phyloP scores from a whole-genome alignment of 2,329 filamentous ascomycete species.

The Colletotrichum echinochloae region DNA sequence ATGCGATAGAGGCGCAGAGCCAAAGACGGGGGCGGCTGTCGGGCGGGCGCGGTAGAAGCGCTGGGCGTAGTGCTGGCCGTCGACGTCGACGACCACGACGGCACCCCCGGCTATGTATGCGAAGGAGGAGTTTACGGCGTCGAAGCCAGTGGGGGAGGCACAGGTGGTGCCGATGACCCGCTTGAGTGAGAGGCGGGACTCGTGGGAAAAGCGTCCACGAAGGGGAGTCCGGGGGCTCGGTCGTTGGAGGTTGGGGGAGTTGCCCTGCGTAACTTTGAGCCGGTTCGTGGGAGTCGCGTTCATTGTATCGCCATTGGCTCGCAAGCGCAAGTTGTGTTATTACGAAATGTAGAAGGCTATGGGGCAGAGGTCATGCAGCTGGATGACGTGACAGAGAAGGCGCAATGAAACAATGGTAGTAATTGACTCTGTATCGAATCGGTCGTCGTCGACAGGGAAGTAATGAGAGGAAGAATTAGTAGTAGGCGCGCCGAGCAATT shows the following conservation, averaged over 20 bases:
- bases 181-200: constrained; percentile 77
- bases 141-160: constrained; percentile 85
- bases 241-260: constrained; percentile 76
- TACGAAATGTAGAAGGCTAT: constrained; percentile 22
- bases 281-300: constrained; percentile 69
- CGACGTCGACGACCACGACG: constrained; percentile 87
- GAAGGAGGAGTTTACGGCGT: constrained; percentile 81
- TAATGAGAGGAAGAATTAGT: neutral
- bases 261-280: constrained; percentile 80
- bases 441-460: neutral
- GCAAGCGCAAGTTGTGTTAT: constrained; percentile 30
- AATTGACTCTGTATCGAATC: neutral
- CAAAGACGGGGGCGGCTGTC: constrained; percentile 75
- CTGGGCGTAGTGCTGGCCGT: constrained; percentile 76
- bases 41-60: constrained; percentile 92
- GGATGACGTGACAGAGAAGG: neutral
- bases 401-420: neutral
- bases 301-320: constrained; percentile 69
- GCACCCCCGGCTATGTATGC: constrained; percentile 94
- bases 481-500: constrained; percentile 21
- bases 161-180: constrained; percentile 94
- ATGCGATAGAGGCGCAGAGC: constrained; percentile 62
- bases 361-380: constrained; percentile 14
- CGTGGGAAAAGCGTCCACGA: constrained; percentile 60
- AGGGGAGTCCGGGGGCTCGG: constrained; percentile 70